Evolutionary conservation across 1,284 basidiomycete species (phyloP), one percentile per base, ranked within the genome.

Genomic region (Pyrrhoderma noxium): DNA sequence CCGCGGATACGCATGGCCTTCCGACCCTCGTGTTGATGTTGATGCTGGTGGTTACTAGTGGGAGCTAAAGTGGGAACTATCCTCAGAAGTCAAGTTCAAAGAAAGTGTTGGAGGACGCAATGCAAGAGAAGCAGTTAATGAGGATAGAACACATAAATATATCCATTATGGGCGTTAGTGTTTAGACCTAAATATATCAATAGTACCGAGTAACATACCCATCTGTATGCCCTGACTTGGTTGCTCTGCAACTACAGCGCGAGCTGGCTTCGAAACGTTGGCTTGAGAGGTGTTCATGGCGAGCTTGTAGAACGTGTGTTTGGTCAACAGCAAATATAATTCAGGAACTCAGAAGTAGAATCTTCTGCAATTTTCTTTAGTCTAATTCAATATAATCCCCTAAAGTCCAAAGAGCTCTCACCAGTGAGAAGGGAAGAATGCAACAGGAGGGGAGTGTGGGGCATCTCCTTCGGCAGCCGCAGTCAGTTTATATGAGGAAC

Each of bases 1-100:
- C 80, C 81, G 53, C 80, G 75, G 49, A 82, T 62, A 52, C 80
- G 73, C 45, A 70, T 70, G 4, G 74, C 73, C 60, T 73, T 74
- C 38, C 67, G 64, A 16, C 38, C 38, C 21, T 22, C 38, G 21
- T 5, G 38, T n/a, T 22, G 38, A 22, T 22, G 16, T n/a, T 35
- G 41, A 16, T 18, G 41, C 46, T 68, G 62, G 2, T 65, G 56
- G 57, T 68, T 60, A 41, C 67, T 49, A 56, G 62, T 51, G 21
- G 64, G 55, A 21, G 69, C 64, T 5, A 69, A 67, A 58, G 67
- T 70, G 65, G 73, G 69, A 18, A 68, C 65, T 58, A 61, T 73
- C 75, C 51, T 45, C 31, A 18, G 19, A 18, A 18, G 22, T 16
- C n/a, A n/a, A n/a, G n/a, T n/a, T n/a, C n/a, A n/a, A n/a, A n/a